Evolutionary conservation across 257 asterid species (phyloP).

Genomic region (Solanum chiquidenum): DNA sequence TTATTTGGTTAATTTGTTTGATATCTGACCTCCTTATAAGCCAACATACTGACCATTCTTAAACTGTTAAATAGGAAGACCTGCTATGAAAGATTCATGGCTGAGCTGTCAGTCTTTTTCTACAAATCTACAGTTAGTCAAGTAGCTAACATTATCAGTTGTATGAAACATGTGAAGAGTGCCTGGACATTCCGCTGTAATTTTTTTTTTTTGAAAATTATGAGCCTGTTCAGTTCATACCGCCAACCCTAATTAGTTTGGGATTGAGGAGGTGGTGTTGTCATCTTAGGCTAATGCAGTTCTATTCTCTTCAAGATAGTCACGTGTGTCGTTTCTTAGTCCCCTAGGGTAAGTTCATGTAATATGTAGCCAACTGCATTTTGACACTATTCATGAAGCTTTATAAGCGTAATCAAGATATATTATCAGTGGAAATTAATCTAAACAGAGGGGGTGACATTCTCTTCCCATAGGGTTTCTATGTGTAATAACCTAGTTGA

Average conservation of each 20-base stretch:
- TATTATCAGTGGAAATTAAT: neutral
- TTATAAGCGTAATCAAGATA: neutral
- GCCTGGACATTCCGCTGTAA: neutral
- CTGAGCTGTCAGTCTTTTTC: neutral
- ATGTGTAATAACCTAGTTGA: neutral
- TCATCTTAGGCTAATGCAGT: neutral
- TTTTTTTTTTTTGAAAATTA: neutral
- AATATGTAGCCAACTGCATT: neutral
- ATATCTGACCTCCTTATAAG: neutral
- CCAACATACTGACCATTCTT: neutral
- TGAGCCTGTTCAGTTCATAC: neutral
- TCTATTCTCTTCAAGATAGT: neutral
- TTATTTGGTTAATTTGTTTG: neutral
- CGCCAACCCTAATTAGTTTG: neutral
- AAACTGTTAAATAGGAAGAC: neutral
- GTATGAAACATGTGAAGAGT: neutral
- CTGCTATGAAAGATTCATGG: neutral
- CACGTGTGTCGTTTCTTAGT: neutral
- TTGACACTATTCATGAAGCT: neutral
- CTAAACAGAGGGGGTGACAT: neutral
- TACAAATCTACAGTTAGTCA: neutral
- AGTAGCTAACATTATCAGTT: neutral
- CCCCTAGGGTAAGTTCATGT: neutral
- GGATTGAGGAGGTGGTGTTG: neutral
- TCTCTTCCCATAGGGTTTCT: neutral